Evolutionary conservation across 805 yeast genomes (phyloP).

Genomic region (Peterozyma xylosa): DNA sequence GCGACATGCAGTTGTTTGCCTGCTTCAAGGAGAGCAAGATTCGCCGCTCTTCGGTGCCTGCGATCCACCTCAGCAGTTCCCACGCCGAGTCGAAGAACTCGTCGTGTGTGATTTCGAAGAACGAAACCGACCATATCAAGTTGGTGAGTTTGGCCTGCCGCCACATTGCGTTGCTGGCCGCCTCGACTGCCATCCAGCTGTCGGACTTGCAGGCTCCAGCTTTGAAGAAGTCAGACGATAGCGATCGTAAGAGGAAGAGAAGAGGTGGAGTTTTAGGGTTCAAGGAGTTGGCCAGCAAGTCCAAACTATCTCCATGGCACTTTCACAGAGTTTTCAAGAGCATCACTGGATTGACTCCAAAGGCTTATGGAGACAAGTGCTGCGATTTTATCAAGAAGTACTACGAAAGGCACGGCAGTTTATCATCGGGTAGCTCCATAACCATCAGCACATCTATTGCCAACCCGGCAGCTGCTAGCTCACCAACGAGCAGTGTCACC

Average conservation of each 20-base stretch:
- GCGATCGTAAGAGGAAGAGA: constrained; percentile 41
- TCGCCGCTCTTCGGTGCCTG: constrained; percentile 5
- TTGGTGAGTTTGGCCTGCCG: constrained; percentile 75
- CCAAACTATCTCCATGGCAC: constrained; percentile 85
- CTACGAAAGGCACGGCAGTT: constrained; percentile 12
- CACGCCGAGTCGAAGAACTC: constrained; percentile 2
- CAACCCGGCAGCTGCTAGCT: constrained; percentile 17
- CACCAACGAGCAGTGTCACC: no score
- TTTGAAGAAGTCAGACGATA: constrained; percentile 10
- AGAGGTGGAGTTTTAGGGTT: constrained; percentile 78
- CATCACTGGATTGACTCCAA: constrained; percentile 82
- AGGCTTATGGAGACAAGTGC: constrained; percentile 82
- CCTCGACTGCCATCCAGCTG: constrained; percentile 23
- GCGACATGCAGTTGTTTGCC: constrained; percentile 18
- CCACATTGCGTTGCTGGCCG: constrained; percentile 77
- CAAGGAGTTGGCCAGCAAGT: constrained; percentile 80
- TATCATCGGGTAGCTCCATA: constrained; percentile 13
- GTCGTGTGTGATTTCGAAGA: constrained; percentile 32
- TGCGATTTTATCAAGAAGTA: constrained; percentile 45
- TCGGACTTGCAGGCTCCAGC: constrained; percentile 11
- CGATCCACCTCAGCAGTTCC: constrained; percentile 7
- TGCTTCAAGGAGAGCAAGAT: constrained; percentile 5
- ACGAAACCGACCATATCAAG: constrained; percentile 62
- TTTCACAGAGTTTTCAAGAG: constrained; percentile 85
- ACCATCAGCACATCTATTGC: constrained; percentile 24